Evolutionary conservation across 2,329 filamentous ascomycete genomes (phyloP), one percentile per base, ranked within the genome.

Genomic region (Amauroascus niger): DNA sequence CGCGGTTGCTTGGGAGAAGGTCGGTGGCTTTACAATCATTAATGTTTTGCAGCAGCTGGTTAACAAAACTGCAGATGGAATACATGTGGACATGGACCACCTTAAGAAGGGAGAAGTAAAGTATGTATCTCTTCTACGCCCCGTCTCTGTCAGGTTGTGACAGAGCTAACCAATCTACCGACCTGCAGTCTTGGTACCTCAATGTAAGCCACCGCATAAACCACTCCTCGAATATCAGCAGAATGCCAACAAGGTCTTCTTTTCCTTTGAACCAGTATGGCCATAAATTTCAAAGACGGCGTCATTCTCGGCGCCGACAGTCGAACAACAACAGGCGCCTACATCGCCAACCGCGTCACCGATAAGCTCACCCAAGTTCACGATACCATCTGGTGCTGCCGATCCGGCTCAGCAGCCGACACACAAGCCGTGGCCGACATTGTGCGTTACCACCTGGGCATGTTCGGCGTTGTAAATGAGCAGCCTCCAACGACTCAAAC

Each of bases 321-420:
- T 67, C 84, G 93, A 76, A 98, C 93, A 61, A 98, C 93, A 45
- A 98, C 91, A 53, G 93, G 93, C 65, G 84, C 91, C 64, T 98
- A 97, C 79, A 97, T 98, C 68, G 93, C 93, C 65, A 98, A 98
- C 74, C 86, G 93, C 78, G 93, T 98, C 61, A 98, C 93, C 60
- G 93, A 98, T 80, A 98, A 98, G 79, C 83, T 98, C 69, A 98
- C 93, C 65, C 87, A 90, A 77, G 91, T 98, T 57, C 87, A 95
- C 75, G 93, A 98, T 73, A 97, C 91, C 56, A 97, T 98, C 74
- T 98, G 93, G 93, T 98, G 93, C 77, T 98, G 93, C 77, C 86
- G 93, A 66, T 97, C 93, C 57, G 93, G 93, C 49, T 98, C 93
- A 24, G 93, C 93, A 30, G 93, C 93, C 62, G 93, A 98, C 69